Percentiles rank a stretch among this genome's conserved stretches.
Evolutionary conservation across 257 asterid genomes (phyloP).

Genomic region (Cruciata laevipes): DNA sequence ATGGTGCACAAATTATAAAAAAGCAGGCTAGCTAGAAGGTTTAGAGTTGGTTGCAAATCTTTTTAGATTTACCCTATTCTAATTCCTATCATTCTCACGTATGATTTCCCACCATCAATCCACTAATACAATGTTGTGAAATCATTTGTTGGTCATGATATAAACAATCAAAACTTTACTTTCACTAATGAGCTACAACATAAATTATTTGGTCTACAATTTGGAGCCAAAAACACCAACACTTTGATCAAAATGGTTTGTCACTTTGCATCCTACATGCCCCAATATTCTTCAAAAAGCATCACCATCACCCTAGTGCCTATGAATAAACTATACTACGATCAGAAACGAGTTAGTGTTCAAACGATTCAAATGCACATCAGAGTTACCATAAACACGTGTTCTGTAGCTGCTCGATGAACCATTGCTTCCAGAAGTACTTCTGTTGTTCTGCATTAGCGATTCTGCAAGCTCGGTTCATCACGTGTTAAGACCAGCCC

Average conservation of each 20-base stretch:
- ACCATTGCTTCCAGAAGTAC: neutral
- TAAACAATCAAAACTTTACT: neutral
- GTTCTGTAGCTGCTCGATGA: neutral
- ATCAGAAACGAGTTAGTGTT: no score
- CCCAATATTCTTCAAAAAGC: no score
- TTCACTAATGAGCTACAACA: neutral
- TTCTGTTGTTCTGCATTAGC: neutral
- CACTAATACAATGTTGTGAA: neutral
- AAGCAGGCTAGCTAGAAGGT: neutral
- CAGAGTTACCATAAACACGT: no score
- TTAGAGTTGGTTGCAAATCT: neutral
- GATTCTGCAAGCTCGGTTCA: neutral
- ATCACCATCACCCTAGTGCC: no score
- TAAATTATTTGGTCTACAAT: neutral
- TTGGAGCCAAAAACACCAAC: neutral
- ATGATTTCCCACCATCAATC: neutral
- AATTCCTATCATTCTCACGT: neutral
- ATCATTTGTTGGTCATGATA: neutral
- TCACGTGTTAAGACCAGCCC: constrained; percentile 88
- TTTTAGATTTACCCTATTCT: neutral
- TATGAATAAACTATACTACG: no score
- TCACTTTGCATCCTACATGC: no score
- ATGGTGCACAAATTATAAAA: no score
- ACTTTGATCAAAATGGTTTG: neutral
- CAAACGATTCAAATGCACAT: no score